Conservation (phyloP, 1,284 basidiomycete genomes). For the Pholiota adiposa region DNA sequence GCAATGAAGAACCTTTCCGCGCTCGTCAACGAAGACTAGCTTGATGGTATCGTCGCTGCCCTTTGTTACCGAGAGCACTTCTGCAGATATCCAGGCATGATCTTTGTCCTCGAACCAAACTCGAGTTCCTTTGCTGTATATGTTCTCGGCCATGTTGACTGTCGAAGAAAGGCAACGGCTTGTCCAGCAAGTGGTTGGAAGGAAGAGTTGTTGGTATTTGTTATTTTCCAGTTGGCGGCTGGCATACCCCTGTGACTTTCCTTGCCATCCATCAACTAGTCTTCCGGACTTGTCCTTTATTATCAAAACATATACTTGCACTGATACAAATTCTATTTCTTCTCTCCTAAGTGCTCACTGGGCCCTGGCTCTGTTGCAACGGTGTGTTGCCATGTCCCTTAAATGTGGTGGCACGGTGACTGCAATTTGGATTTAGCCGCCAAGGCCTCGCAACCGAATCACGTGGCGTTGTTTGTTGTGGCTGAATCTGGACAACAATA, state of each 20-base stretch:
- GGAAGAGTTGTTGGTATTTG: constrained; percentile 28
- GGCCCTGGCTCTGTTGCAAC: background rate
- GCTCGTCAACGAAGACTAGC: constrained; percentile 83
- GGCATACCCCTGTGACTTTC: constrained; percentile 13
- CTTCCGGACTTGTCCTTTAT: background rate
- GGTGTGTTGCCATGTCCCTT: background rate
- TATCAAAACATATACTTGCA: background rate
- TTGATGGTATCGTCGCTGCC: constrained; percentile 71
- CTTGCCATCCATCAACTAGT: background rate
- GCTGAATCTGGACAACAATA: constrained; percentile 1
- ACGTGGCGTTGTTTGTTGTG: constrained; percentile 12
- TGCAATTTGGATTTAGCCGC: background rate
- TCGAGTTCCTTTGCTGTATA: constrained; percentile 83
- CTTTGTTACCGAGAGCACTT: constrained; percentile 71
- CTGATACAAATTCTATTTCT: background rate
- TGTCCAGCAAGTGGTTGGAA: constrained; percentile 32
- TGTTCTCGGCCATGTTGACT: constrained; percentile 76
- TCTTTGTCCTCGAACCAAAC: constrained; percentile 94
- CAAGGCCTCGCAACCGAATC: background rate
- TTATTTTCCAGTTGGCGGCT: constrained; percentile 23
- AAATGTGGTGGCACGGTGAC: background rate
- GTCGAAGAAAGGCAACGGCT: constrained; percentile 25
- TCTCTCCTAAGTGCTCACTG: background rate
- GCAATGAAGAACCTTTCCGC: constrained; percentile 70
- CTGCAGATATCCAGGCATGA: constrained; percentile 89